These are phyloP conservation scores for Stropharia rugosoannulata DNA, from an alignment of 768 basidiomycete species.

Conservation along the genomic window DNA sequence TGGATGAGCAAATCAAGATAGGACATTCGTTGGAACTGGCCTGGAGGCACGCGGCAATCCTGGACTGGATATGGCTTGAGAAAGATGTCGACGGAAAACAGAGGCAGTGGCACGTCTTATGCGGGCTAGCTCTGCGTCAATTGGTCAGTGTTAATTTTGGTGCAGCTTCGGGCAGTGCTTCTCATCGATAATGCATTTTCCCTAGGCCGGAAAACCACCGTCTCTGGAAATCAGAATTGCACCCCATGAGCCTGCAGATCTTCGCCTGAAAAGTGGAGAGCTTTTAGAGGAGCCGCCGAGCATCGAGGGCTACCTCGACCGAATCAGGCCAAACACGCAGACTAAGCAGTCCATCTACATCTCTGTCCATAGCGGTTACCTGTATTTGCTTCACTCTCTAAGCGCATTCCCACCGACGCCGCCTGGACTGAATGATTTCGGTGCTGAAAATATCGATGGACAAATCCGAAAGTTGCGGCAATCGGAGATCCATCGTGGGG, in stretches of 20 bases:
- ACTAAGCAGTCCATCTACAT: constrained; percentile 65
- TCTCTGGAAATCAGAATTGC: constrained; percentile 75
- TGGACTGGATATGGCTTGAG: constrained; percentile 90
- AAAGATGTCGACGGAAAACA: constrained; percentile 58
- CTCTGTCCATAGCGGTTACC: constrained; percentile 65
- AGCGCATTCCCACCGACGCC: constrained; percentile 70
- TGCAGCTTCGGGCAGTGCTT: not conserved
- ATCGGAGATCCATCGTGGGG: constrained; percentile 61
- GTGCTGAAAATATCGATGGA: constrained; percentile 24
- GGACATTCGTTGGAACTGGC: constrained; percentile 70
- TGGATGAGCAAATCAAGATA: constrained; percentile 49
- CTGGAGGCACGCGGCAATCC: constrained; percentile 69
- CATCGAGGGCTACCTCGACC: constrained; percentile 85
- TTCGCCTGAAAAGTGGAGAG: constrained; percentile 45
- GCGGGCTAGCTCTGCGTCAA: constrained; percentile 70
- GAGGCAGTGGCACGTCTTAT: constrained; percentile 73
- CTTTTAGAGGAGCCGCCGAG: constrained; percentile 71
- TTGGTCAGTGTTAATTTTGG: constrained; percentile 37
- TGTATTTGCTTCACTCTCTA: constrained; percentile 57
- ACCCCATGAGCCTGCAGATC: constrained; percentile 57
- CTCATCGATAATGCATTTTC: not conserved
- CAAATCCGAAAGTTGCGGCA: constrained; percentile 40
- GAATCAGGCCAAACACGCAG: constrained; percentile 59
- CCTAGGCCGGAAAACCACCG: constrained; percentile 38
- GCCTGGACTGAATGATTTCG: constrained; percentile 44